Conservation (phyloP, 1,284 basidiomycete species). For the Erythrobasidium hasegawianum region DNA sequence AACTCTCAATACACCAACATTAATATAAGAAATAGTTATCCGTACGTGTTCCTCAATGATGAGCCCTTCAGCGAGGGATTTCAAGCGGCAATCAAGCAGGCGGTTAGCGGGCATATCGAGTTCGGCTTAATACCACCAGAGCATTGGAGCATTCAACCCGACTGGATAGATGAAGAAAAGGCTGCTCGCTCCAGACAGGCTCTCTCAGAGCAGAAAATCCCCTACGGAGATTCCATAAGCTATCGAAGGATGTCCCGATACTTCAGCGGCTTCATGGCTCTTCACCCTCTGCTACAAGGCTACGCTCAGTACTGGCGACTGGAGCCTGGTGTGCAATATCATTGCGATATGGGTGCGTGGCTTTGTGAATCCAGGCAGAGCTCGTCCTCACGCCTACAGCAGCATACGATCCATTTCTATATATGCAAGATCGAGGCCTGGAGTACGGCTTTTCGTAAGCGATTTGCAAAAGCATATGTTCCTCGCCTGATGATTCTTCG, state of each 20-base stretch:
- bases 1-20: background rate
- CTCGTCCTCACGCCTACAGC: too few species aligned
- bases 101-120: slow-evolving; percentile 43
- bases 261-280: slow-evolving; percentile 81
- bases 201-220: slow-evolving; percentile 71
- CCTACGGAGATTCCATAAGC: slow-evolving; percentile 71
- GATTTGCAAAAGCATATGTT: too few species aligned
- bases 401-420: slow-evolving; percentile 44
- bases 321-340: slow-evolving; percentile 50
- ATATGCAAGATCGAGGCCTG: slow-evolving; percentile 37
- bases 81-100: slow-evolving; percentile 43
- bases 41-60: slow-evolving; percentile 51
- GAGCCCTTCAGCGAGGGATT: slow-evolving; percentile 49
- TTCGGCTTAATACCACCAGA: slow-evolving; percentile 79
- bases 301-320: slow-evolving; percentile 94
- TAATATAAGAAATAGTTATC: slow-evolving; percentile 41
- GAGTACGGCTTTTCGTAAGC: slow-evolving; percentile 30
- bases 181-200: slow-evolving; percentile 62
- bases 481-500: too few species aligned
- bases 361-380: background rate
- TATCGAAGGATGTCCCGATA: slow-evolving; percentile 91
- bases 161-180: slow-evolving; percentile 57
- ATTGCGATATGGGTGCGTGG: background rate
- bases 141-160: slow-evolving; percentile 66
- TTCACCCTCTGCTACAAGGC: slow-evolving; percentile 61